Evolutionary conservation across 176 grass and related monocot species (phyloP).

Genomic region (Bromus sterilis): DNA sequence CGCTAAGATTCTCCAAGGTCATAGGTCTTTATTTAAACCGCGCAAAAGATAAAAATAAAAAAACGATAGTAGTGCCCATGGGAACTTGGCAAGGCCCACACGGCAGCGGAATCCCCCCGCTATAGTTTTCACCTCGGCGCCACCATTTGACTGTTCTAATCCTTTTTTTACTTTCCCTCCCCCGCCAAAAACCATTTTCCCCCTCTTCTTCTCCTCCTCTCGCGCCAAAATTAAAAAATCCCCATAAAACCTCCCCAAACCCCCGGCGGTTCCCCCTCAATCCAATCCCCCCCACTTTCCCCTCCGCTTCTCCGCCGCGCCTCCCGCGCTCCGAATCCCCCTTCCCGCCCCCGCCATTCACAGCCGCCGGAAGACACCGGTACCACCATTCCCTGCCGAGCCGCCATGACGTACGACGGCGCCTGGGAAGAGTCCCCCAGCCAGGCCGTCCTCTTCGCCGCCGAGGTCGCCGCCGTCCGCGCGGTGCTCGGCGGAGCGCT

Average conservation of each 20-base stretch:
- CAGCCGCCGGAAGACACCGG: background rate
- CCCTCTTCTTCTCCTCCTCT: background rate
- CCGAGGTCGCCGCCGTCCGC: constrained; percentile 50
- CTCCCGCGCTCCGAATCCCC: background rate
- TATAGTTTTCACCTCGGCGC: background rate
- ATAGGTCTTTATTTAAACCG: background rate
- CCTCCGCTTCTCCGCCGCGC: background rate
- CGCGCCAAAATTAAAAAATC: background rate
- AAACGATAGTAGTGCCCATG: background rate
- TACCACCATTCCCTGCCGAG: too few relatives aligned
- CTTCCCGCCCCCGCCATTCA: background rate
- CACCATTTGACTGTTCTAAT: background rate
- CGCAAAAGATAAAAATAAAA: too few relatives aligned
- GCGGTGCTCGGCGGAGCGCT: constrained; percentile 34
- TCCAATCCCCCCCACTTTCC: background rate
- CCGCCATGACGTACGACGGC: constrained; percentile 4
- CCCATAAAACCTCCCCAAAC: background rate
- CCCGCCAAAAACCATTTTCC: background rate
- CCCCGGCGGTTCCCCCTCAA: background rate
- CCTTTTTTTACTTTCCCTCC: background rate
- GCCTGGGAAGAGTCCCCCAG: constrained; percentile 15
- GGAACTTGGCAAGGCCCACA: background rate
- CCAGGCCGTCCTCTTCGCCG: constrained; percentile 42
- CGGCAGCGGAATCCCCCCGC: too few relatives aligned
- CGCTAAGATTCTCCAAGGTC: too few relatives aligned